phyloP scores from a whole-genome alignment of 306 rosid species.

The Acacia confusa region DNA sequence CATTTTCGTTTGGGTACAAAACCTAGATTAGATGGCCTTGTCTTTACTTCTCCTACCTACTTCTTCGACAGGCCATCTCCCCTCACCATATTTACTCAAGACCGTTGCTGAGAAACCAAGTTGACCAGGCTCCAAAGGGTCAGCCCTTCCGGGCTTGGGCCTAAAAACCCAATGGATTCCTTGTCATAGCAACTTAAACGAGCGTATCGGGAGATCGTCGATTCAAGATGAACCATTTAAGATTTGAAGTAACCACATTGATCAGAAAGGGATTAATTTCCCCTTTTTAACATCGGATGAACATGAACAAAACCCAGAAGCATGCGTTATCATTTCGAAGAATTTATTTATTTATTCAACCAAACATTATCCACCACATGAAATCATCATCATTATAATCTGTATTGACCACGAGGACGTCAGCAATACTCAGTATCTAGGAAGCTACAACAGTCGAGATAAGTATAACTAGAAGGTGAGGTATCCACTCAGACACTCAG shows the following conservation, averaged over 20 bases:
- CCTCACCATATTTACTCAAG: neutral
- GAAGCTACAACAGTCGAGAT: conserved; percentile 4
- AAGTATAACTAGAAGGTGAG: neutral
- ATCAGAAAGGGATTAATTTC: neutral
- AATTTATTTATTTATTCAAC: conserved; percentile 13
- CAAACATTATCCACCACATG: conserved; percentile 12
- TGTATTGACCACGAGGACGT: neutral
- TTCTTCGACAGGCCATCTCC: neutral
- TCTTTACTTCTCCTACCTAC: conserved; percentile 14
- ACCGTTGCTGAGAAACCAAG: too few species aligned
- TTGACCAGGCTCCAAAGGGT: neutral
- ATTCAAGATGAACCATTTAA: neutral
- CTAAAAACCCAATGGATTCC: neutral
- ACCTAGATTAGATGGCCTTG: conserved; percentile 27
- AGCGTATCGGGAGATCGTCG: neutral
- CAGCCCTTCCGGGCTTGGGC: neutral
- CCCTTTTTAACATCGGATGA: neutral
- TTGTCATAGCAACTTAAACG: neutral
- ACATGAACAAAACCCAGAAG: neutral
- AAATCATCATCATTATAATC: conserved; percentile 1
- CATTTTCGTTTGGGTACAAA: neutral
- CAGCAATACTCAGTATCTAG: conserved; percentile 2
- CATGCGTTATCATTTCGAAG: neutral
- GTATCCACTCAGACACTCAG: conserved; percentile 8
- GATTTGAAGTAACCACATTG: neutral